Evolutionary conservation across 2,329 filamentous ascomycete genomes (phyloP).

Genomic region (Botryotinia calthae): DNA sequence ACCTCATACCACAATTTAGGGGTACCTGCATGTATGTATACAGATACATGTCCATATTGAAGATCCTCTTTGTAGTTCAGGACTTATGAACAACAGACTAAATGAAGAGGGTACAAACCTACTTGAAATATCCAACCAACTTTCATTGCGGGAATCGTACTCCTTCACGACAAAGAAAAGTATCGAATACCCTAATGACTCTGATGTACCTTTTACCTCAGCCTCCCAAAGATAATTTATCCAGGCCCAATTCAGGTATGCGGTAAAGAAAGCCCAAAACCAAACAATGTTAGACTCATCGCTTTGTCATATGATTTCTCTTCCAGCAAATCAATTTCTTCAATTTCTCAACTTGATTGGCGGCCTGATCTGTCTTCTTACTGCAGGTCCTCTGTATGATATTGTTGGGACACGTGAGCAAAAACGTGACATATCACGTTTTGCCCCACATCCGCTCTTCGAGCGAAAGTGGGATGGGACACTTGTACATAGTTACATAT

Average conservation of each 20-base stretch:
- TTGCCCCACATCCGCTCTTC: too few relatives aligned
- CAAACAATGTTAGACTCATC: background rate
- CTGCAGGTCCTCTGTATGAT: slow-evolving; percentile 50
- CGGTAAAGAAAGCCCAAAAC: background rate
- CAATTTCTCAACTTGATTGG: slow-evolving; percentile 49
- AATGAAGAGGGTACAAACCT: background rate
- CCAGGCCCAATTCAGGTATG: background rate
- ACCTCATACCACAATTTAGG: background rate
- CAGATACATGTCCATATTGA: background rate
- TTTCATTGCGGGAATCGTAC: background rate
- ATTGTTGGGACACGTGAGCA: too few relatives aligned
- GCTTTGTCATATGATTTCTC: background rate
- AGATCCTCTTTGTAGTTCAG: background rate
- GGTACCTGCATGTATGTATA: background rate
- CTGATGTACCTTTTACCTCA: background rate
- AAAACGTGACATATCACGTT: too few relatives aligned
- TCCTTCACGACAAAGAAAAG: background rate
- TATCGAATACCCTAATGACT: background rate
- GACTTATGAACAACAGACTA: background rate
- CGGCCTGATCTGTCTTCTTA: slow-evolving; percentile 45
- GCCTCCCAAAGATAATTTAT: background rate
- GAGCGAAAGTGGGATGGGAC: too few relatives aligned
- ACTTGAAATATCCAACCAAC: background rate
- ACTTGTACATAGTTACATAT: too few relatives aligned
- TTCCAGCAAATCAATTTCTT: slow-evolving; percentile 32